Evolutionary conservation across 2,329 filamentous ascomycete genomes (phyloP).

Genomic region (Colletotrichum noveboracense): DNA sequence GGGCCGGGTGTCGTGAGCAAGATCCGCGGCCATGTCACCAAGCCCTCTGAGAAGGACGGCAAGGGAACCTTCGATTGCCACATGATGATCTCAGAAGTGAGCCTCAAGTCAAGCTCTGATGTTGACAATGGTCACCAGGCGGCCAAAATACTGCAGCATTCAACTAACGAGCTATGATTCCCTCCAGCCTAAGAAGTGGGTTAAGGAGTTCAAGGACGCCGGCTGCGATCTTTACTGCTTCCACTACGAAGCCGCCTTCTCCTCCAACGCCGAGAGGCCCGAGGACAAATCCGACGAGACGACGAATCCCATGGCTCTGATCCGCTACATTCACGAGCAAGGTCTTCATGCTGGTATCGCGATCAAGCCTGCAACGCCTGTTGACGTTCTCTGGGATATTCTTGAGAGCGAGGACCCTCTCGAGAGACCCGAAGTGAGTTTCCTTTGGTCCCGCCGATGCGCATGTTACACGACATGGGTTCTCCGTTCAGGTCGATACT

Average conservation of each 20-base stretch:
- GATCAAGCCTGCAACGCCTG: conserved; percentile 90
- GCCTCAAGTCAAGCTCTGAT: conserved; percentile 14
- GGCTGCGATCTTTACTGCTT: conserved; percentile 99
- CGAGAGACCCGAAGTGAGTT: conserved; percentile 86
- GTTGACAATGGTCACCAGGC: background rate
- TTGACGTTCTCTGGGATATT: conserved; percentile 92
- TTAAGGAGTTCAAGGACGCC: conserved; percentile 90
- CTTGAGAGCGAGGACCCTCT: conserved; percentile 73
- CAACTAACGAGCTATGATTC: background rate
- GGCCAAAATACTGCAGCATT: background rate
- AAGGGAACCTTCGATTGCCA: conserved; percentile 98
- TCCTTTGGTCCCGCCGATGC: conserved; percentile 3
- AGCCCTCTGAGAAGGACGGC: conserved; percentile 71
- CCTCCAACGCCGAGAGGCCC: conserved; percentile 82
- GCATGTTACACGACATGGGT: background rate
- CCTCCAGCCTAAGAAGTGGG: conserved; percentile 94
- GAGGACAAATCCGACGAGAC: conserved; percentile 70
- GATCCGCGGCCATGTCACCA: conserved; percentile 85
- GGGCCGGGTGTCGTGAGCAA: conserved; percentile 94
- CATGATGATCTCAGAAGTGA: conserved; percentile 99
- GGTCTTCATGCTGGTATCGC: conserved; percentile 93
- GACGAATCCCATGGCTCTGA: conserved; percentile 84
- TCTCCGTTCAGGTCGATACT: background rate
- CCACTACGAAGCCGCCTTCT: conserved; percentile 96
- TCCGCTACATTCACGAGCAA: conserved; percentile 87